Conservation (phyloP, 140 eudicot genomes). For the Ambrosia hybrid region DNA sequence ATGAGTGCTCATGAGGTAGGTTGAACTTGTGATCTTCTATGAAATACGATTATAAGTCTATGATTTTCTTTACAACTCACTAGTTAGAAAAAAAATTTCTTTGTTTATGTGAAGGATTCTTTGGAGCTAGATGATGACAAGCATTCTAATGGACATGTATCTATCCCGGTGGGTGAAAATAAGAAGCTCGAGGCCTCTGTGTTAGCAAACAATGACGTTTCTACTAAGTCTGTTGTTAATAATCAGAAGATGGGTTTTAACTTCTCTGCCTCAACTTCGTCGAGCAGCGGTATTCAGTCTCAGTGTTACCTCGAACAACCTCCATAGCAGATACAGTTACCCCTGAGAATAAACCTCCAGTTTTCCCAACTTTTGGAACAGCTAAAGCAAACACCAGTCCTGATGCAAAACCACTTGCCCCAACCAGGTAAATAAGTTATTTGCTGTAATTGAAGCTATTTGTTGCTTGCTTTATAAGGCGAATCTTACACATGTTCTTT, state of each 20-base stretch:
- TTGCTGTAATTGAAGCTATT: background rate
- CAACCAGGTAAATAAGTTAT: constrained; percentile 42
- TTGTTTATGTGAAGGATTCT: constrained; percentile 42
- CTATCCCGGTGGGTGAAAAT: constrained; percentile 22
- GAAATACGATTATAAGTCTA: background rate
- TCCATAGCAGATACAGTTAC: constrained; percentile 5
- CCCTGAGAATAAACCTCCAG: constrained; percentile 31
- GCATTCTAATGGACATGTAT: constrained; percentile 42
- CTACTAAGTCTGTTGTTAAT: constrained; percentile 20
- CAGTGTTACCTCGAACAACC: constrained; percentile 30
- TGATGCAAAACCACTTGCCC: constrained; percentile 27
- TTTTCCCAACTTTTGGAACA: constrained; percentile 32
- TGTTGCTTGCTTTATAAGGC: background rate
- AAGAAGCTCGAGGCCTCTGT: constrained; percentile 26
- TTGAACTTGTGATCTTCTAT: background rate
- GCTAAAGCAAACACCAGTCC: constrained; percentile 15
- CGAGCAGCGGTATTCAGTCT: constrained; percentile 25
- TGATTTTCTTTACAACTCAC: background rate
- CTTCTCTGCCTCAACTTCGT: constrained; percentile 30
- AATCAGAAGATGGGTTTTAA: constrained; percentile 24
- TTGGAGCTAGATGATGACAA: constrained; percentile 51
- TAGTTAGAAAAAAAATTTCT: background rate
- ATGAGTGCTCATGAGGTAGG: constrained; percentile 89
- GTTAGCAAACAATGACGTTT: constrained; percentile 26
- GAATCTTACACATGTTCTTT: background rate